These are phyloP conservation scores for Solanum etuberosum DNA, from an alignment of 257 asterid species.

Conservation along the genomic window DNA sequence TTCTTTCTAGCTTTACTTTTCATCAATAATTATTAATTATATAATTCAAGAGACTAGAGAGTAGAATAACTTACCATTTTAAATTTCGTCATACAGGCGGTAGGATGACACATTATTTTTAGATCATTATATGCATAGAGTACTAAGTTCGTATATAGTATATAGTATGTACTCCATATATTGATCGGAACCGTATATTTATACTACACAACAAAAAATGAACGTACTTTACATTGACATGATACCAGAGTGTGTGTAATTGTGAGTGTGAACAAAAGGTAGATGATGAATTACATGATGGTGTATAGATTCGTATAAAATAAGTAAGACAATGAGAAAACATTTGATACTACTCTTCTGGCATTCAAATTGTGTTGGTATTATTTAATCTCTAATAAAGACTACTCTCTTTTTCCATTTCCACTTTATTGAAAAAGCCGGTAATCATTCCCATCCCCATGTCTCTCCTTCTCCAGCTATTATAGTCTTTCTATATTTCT, in stretches of 20 bases:
- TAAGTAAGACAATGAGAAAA: constrained; percentile 39
- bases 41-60: background rate
- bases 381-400: constrained; percentile 7
- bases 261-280: background rate
- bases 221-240: constrained; percentile 1
- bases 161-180: background rate
- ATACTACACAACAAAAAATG: background rate
- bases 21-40: background rate
- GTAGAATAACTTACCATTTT: background rate
- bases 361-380: constrained; percentile 18
- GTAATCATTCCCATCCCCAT: constrained; percentile 15
- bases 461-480: constrained; percentile 33
- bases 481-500: background rate
- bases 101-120: background rate
- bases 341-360: constrained; percentile 17
- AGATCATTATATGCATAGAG: background rate
- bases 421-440: constrained; percentile 19
- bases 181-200: background rate
- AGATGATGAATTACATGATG: constrained; percentile 4
- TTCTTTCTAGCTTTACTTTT: background rate
- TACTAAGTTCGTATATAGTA: background rate
- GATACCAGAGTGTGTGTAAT: background rate
- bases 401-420: constrained; percentile 14
- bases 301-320: constrained; percentile 18
- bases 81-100: background rate